A percentile compares a stretch with the other conserved stretches of the same genome.
Conservation (phyloP, 1,284 basidiomycete genomes). For the Cutaneotrichosporon mucoides region DNA sequence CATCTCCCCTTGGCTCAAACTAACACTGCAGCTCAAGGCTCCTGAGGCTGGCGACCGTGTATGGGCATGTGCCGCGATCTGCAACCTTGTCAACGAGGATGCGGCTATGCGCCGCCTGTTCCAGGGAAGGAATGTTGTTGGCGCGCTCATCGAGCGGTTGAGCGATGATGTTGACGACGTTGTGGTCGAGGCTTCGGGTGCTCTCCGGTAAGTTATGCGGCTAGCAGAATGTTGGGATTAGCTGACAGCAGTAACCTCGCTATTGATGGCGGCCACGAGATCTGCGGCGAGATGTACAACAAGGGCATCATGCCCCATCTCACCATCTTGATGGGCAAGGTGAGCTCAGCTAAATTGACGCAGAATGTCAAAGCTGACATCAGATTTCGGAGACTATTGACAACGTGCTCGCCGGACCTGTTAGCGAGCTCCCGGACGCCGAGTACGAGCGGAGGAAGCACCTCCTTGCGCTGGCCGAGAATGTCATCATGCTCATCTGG, state of each 20-base stretch:
- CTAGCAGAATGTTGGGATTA: too few relatives aligned
- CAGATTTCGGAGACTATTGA: constrained; percentile 71
- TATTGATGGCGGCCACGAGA: constrained; percentile 87
- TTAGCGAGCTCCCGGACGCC: constrained; percentile 50
- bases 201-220: constrained; percentile 66
- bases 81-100: constrained; percentile 82
- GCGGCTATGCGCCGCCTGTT: constrained; percentile 79
- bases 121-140: constrained; percentile 86
- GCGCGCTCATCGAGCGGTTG: constrained; percentile 73
- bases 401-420: constrained; percentile 57
- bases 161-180: constrained; percentile 82
- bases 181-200: constrained; percentile 75
- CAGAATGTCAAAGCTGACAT: constrained; percentile 17
- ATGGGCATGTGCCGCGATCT: constrained; percentile 89
- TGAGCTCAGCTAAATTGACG: too few relatives aligned
- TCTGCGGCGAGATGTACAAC: constrained; percentile 94
- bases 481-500: constrained; percentile 85
- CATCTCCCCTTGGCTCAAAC: background rate
- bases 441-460: constrained; percentile 63
- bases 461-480: constrained; percentile 81
- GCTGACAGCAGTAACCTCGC: constrained; percentile 70
- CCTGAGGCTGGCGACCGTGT: constrained; percentile 71
- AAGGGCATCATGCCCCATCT: constrained; percentile 73
- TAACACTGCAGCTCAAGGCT: constrained; percentile 51
- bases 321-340: constrained; percentile 41